These are phyloP conservation scores for Naganishia antarctica DNA, from an alignment of 768 basidiomycete species.

Conservation along the genomic window DNA sequence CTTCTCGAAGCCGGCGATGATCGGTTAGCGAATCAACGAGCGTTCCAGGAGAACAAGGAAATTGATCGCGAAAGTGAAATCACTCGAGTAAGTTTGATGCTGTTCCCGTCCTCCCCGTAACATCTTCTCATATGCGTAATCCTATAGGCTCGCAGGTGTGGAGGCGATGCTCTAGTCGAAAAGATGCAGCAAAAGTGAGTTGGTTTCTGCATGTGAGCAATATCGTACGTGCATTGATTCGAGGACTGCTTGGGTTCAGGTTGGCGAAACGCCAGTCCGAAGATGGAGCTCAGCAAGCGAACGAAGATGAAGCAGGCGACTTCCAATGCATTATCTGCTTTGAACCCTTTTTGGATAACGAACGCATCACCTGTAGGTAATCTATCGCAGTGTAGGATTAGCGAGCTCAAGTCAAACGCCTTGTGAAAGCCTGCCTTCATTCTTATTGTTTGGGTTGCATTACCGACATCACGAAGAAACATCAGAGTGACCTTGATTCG, in stretches of 20 bases:
- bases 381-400: not conserved
- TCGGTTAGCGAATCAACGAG: slow-evolving; percentile 24
- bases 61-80: slow-evolving; percentile 15
- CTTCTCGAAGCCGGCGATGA: slow-evolving; percentile 38
- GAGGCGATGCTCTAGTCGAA: slow-evolving; percentile 35
- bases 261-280: slow-evolving; percentile 1
- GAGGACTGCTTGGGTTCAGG: no score
- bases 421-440: slow-evolving; percentile 14
- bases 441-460: slow-evolving; percentile 23
- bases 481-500: slow-evolving; percentile 4
- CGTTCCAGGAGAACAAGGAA: slow-evolving; percentile 24
- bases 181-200: slow-evolving; percentile 29
- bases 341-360: slow-evolving; percentile 19
- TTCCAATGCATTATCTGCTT: slow-evolving; percentile 25
- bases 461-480: slow-evolving; percentile 14
- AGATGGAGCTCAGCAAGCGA: not conserved
- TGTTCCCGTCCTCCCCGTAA: not conserved
- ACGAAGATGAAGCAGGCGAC: slow-evolving; percentile 18
- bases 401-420: not conserved
- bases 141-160: slow-evolving; percentile 19
- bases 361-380: slow-evolving; percentile 18
- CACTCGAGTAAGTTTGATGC: slow-evolving; percentile 9
- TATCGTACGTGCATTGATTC: no score
- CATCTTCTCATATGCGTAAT: not conserved
- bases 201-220: no score